Evolutionary conservation across 768 basidiomycete species (phyloP).

Genomic region (Tylopilus intermedius): DNA sequence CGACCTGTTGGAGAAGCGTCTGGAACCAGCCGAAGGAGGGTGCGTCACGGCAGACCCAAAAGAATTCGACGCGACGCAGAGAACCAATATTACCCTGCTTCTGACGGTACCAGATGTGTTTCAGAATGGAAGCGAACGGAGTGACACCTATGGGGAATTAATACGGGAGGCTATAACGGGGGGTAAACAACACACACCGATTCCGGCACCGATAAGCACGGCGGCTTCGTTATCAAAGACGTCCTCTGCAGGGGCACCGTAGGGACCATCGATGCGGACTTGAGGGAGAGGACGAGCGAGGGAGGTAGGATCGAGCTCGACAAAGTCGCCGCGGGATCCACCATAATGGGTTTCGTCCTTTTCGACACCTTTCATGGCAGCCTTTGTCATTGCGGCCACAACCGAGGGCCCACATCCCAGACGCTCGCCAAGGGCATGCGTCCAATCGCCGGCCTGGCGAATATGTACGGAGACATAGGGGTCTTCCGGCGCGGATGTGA

Average conservation of each 20-base stretch:
- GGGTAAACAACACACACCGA: constrained; percentile 47
- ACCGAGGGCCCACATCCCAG: constrained; percentile 77
- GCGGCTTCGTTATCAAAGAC: constrained; percentile 84
- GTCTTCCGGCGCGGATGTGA: constrained; percentile 92
- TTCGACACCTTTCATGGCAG: constrained; percentile 71
- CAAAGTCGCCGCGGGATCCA: constrained; percentile 67
- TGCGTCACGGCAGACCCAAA: constrained; percentile 91
- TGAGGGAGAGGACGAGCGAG: constrained; percentile 54
- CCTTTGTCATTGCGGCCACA: constrained; percentile 72
- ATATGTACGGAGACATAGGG: constrained; percentile 90
- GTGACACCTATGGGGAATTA: constrained; percentile 60
- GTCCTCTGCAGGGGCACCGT: constrained; percentile 90
- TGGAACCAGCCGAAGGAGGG: constrained; percentile 99
- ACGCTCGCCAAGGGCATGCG: constrained; percentile 75
- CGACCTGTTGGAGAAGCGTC: constrained; percentile 79
- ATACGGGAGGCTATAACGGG: background rate
- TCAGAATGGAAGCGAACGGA: constrained; percentile 90
- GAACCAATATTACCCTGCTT: constrained; percentile 70
- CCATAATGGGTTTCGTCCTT: constrained; percentile 45
- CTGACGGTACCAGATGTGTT: constrained; percentile 94
- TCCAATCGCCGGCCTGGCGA: constrained; percentile 90
- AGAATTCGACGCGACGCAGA: constrained; percentile 87
- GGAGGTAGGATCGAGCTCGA: constrained; percentile 62
- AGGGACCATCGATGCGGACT: constrained; percentile 85
- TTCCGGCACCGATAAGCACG: constrained; percentile 89